These are phyloP conservation scores for Russula olivacea DNA, from an alignment of 768 basidiomycete genomes.

Conservation along the genomic window DNA sequence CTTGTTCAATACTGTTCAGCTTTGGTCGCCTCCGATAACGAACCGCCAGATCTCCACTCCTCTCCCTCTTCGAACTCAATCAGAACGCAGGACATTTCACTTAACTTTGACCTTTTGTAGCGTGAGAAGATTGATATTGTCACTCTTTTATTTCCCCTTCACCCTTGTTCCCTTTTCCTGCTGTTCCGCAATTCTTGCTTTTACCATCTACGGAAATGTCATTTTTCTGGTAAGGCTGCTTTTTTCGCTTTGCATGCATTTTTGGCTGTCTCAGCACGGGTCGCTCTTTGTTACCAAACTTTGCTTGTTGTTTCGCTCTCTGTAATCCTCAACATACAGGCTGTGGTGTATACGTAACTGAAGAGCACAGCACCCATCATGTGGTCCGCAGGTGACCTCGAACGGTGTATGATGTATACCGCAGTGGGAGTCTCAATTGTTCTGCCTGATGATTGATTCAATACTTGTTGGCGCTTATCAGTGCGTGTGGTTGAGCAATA, in stretches of 20 bases:
- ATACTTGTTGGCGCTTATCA: neutral
- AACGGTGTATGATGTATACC: conserved; percentile 1
- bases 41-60: neutral
- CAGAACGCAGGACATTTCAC: conserved; percentile 17
- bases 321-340: conserved; percentile 15
- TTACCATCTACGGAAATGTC: conserved; percentile 15
- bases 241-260: neutral
- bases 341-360: conserved; percentile 18
- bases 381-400: neutral
- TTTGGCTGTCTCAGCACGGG: conserved; percentile 3
- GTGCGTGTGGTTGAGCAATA: neutral
- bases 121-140: conserved; percentile 10
- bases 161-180: conserved; percentile 1
- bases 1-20: neutral
- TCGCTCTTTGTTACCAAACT: neutral
- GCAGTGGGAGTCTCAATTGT: conserved; percentile 2
- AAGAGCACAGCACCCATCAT: neutral
- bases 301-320: neutral
- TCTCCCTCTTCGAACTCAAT: neutral
- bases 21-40: neutral
- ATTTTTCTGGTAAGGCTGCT: neutral
- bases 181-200: conserved; percentile 18
- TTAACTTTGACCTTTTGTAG: conserved; percentile 4
- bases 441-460: neutral
- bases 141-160: neutral